Base-by-base conservation (phyloP, 2,329 filamentous ascomycete genomes). In the Colletotrichum limetticola region DNA sequence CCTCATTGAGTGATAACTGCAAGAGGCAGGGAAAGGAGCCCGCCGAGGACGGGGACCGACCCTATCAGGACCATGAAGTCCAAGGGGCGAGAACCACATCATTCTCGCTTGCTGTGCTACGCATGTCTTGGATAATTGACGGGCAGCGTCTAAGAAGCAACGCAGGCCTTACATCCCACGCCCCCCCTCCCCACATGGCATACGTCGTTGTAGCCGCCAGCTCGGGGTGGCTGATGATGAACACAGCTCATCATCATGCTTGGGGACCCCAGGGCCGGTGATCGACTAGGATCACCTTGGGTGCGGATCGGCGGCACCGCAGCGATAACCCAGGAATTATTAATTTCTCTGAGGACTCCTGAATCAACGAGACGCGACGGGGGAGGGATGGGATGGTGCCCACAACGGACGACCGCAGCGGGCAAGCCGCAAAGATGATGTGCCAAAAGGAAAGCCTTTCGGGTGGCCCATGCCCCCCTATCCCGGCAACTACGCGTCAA, bases 341-440 rank as follows among this genome's bases (percentile, higher is more conserved):
- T 72, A 65, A 72, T 72, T 26, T 66, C 60, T 70, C 59, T 65
- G 66, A 69, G 59, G 53, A 46, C 52, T 63, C 70, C 70, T 72
- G 70, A 70, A 72, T 69, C 66, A 69, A 32, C 65, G n/a, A 60
- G 30, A 56, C 55, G 24, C 37, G 12, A 22, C 12, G 32, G 42
- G 42, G 42, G 16, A 16, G 16, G 42, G 19, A 19, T 7, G 37
- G 14, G 37, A 19, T 42, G 37, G 37, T 42, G 42, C n/a, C 60
- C 55, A 37, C 65, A 24, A 9, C 32, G 32, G 32, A 49, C 65
- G 55, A 42, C 58, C 55, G 37, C 55, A 64, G 32, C 57, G 16
- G 7, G 19, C 37, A 42, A 42, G 37, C 37, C 37, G 37, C 37
- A 42, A 42, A 42, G 37, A 42, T 42, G 37, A 42, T 42, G 19